Base-by-base conservation (phyloP, 2,329 filamentous ascomycete genomes). In the Penicillium digitatum region DNA sequence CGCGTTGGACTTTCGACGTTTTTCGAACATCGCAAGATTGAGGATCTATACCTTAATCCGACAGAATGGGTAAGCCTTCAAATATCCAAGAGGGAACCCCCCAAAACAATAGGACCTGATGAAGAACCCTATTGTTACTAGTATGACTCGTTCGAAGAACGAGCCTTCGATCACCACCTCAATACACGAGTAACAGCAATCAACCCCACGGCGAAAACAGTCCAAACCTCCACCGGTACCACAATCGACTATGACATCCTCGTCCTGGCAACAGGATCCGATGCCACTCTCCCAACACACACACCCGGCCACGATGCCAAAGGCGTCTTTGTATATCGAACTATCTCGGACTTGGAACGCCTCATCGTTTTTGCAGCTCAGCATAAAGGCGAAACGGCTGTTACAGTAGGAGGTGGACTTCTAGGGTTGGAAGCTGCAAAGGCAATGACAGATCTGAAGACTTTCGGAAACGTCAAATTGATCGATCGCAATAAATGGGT, bases 291-390 rank as follows among this genome's bases (percentile, higher is more conserved):
- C 1, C 90, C 84, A 7, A 76, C 75, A 39, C 81, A 87, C 55
- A 91, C 88, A 0, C 89, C 89, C 0, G 89, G 89, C 37, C 79
- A 91, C 65, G 86, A 93, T 69, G 89, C 89, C 11, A 84, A 84
- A 24, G 91, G 91, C 1, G 88, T 95, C 3, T 96, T 96, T 66
- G 90, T 95, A 8, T 95, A 96, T 71, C 83, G 91, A 45, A 95
- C 87, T 0, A 92, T 96, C 56, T 84, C 88, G 2, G 91, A 96
- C 69, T 74, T 96, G 34, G 80, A 91, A 67, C 82, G 80, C 40
- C 81, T 96, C 4, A 95, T 96, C 54, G 77, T 80, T 1, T 95
- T 88, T 67, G 84, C 89, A 0, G 79, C 83, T 1, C 76, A 78
- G 11, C 82, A 84, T 51, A 87, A 85, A 62, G 89, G 84, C 5